These are phyloP conservation scores for Clarireedia hainanense DNA, from an alignment of 2,329 filamentous ascomycete species.

Conservation along the genomic window DNA sequence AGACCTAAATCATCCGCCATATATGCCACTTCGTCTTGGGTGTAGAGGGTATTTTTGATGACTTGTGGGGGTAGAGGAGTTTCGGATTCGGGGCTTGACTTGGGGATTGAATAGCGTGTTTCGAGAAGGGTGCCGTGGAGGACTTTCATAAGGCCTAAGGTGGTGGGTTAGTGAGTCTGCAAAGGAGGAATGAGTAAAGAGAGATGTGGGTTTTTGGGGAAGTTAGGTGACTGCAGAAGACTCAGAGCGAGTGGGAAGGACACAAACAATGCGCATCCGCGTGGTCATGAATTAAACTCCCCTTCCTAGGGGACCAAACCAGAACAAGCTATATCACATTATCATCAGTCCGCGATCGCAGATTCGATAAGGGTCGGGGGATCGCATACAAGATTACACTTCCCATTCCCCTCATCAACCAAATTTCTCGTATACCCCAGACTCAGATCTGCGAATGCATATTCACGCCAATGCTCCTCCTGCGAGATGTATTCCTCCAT, in stretches of 20 bases:
- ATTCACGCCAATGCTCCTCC: constrained; percentile 63
- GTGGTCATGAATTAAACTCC: constrained; percentile 80
- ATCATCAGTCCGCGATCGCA: not conserved
- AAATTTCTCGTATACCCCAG: constrained; percentile 79
- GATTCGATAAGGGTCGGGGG: not conserved
- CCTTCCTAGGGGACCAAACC: constrained; percentile 80
- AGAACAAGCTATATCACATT: constrained; percentile 65
- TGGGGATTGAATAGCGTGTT: constrained; percentile 44
- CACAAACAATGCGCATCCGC: constrained; percentile 70
- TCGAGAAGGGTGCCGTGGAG: constrained; percentile 73
- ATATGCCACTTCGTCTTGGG: constrained; percentile 71
- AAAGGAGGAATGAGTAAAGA: no score
- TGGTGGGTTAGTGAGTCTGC: no score
- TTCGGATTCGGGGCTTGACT: constrained; percentile 43
- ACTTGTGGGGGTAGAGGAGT: constrained; percentile 47
- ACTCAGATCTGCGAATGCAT: constrained; percentile 63
- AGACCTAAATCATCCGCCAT: constrained; percentile 88
- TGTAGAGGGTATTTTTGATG: constrained; percentile 60
- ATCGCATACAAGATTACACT: constrained; percentile 41
- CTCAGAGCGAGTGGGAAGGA: not conserved
- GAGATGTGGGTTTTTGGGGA: not conserved
- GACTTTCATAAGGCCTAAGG: constrained; percentile 62
- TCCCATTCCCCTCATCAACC: constrained; percentile 79
- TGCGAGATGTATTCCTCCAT: constrained; percentile 70
- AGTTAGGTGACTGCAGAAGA: not conserved